These are phyloP conservation scores for Hawksworthiomyces lignivorus DNA, from an alignment of 2,329 filamentous ascomycete species.

Conservation along the genomic window DNA sequence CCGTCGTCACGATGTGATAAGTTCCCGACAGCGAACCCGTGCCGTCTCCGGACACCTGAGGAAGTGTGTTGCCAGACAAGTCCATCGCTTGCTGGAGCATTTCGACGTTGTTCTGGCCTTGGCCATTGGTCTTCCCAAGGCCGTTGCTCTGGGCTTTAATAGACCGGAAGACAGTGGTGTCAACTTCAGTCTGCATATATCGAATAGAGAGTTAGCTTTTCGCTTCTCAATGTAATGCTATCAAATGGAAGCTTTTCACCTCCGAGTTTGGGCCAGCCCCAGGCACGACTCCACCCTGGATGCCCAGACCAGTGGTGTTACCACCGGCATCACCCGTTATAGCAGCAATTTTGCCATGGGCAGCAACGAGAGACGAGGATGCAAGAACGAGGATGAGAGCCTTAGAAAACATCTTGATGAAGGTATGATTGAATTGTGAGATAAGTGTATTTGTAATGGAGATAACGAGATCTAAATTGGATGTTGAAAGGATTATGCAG, in stretches of 20 bases:
- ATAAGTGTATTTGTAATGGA: background rate
- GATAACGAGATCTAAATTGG: background rate
- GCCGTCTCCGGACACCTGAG: conserved; percentile 27
- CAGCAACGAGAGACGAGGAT: conserved; percentile 21
- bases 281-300: conserved; percentile 32
- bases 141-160: conserved; percentile 28
- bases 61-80: conserved; percentile 29
- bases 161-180: conserved; percentile 36
- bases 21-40: conserved; percentile 28
- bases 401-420: conserved; percentile 21
- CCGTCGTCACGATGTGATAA: conserved; percentile 33
- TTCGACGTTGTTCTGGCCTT: conserved; percentile 28
- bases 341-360: conserved; percentile 25
- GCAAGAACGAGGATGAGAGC: conserved; percentile 21
- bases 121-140: conserved; percentile 28
- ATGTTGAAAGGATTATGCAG: background rate
- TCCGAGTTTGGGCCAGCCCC: conserved; percentile 30
- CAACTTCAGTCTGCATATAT: conserved; percentile 28
- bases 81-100: conserved; percentile 26
- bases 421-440: background rate
- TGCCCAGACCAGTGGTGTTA: conserved; percentile 35
- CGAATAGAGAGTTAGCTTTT: too few relatives aligned
- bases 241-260: too few relatives aligned
- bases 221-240: too few relatives aligned
- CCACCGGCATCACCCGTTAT: conserved; percentile 29